Evolutionary conservation across 2,329 filamentous ascomycete species (phyloP), one percentile per base, ranked within the genome.

Genomic region (Leptosphaerulina australis): DNA sequence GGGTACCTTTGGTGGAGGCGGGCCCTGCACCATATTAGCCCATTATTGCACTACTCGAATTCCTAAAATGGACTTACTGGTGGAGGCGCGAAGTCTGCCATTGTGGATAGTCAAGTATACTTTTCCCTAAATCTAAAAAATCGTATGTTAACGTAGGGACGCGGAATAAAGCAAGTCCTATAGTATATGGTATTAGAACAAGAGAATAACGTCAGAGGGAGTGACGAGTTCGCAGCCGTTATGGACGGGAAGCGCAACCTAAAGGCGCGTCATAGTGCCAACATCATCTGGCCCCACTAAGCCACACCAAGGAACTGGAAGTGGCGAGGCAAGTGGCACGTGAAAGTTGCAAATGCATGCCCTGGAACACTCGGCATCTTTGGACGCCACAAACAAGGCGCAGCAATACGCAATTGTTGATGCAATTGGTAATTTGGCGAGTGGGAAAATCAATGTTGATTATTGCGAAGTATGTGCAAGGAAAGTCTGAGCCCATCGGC

Each of bases 1-100:
- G 2, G 90, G 91, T 3, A 85, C 77, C 46, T 76, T 76, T 11
- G 82, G 83, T 11, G 83, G 83, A 21, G 84, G 84, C 33, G 82
- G 82, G 14, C 73, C 73, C 72, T 76, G 31, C 12, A 29, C 24
- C 17, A 34, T 39, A 41, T 62, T 34, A 62, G 58, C 33, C 33
- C 9, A 18, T 26, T 18, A 26, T 12, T n/a, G 31, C 30, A 25
- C 20, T 53, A 41, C 25, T n/a, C 28, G 44, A 44, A 11, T 21
- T 30, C 28, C 24, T 34, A 33, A 28, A 15, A 17, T 3, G 6
- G 17, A 58, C 63, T 35, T 68, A 72, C 71, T 11, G 64, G 35
- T 50, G 70, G 71, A 44, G 71, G 71, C 24, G 68, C 68, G 48
- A 58, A 73, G 15, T 72, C 70, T 33, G 68, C 56, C 70, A 72